Evolutionary conservation across 306 rosid genomes (phyloP), one percentile per base, ranked within the genome.

Genomic region (Vigna mungo): DNA sequence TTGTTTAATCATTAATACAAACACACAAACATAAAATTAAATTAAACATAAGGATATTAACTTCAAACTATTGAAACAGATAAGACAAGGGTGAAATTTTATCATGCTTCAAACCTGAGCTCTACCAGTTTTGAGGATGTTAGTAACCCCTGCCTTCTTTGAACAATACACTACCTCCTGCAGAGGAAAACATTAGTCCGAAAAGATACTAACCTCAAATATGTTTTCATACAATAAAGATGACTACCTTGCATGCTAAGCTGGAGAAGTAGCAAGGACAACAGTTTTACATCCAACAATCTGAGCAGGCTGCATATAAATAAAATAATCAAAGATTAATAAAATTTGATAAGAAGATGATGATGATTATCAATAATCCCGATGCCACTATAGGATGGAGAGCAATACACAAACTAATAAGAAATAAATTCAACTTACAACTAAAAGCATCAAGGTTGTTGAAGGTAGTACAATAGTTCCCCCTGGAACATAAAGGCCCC

Each of bases 91-190:
- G 21, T 30, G 37, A 52, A 47, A 27, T 41, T 44, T 39, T 44
- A 11, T 70, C 74, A 76, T 70, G 74, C 73, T 67, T 25, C 75
- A 76, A 66, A 90, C 96, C 96, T 93, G 98, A 75, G 98, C 98
- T 52, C 98, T 96, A 65, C 98, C 98, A 71, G 96, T 96, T 82
- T 89, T 86, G 81, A 93, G 96, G 64, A 93, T 88, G 84, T 93
- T 89, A 70, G 93, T 89, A 60, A 91, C 94, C 76, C 98, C 95
- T 32, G 95, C 96, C 88, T 93, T 93, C 89, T 90, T 93, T 3
- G 98, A 96, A 85, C 98, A 93, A 80, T 93, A 93, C 72, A 93
- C 87, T 56, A 93, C 95, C 85, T 93, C 98, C 98, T 93, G 66
- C 72, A 77, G 77, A 63, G 49, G 70, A 72, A 39, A 67, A 63